Percentiles rank a stretch among this genome's conserved stretches.
phyloP scores from a whole-genome alignment of 306 rosid species.

The Gastrolobium villosum region DNA sequence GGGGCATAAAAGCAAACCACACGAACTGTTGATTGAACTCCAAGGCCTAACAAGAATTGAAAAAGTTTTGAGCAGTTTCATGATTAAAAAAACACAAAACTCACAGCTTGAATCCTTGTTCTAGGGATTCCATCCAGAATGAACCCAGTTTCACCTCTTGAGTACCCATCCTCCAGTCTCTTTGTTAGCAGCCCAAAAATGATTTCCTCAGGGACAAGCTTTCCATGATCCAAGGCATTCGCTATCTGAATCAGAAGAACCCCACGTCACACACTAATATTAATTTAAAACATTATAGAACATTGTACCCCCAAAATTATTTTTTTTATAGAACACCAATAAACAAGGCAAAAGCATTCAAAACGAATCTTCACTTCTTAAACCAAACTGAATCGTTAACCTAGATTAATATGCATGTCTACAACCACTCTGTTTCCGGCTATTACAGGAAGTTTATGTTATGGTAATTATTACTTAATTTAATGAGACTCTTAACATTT shows the following conservation, averaged over 20 bases:
- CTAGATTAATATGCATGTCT: not conserved
- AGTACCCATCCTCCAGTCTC: slow-evolving; percentile 86
- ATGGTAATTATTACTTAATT: not conserved
- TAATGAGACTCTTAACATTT: not conserved
- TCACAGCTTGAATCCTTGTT: slow-evolving; percentile 90
- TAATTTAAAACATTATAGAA: not conserved
- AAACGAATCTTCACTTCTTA: not conserved
- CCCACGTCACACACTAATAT: not conserved
- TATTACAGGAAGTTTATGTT: not conserved
- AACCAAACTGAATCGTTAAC: too few relatives aligned
- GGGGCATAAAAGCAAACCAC: not conserved
- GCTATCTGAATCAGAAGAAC: slow-evolving; percentile 73
- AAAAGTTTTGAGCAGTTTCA: not conserved
- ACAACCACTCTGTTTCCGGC: not conserved
- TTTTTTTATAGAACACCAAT: not conserved
- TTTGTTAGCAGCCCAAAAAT: slow-evolving; percentile 72
- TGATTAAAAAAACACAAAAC: slow-evolving; percentile 46
- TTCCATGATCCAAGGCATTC: slow-evolving; percentile 74
- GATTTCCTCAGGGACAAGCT: slow-evolving; percentile 82
- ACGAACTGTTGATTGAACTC: not conserved
- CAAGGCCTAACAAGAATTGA: not conserved
- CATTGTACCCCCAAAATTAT: too few relatives aligned
- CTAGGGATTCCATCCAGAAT: slow-evolving; percentile 96
- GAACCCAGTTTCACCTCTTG: slow-evolving; percentile 90
- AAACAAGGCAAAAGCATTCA: slow-evolving; percentile 4